These are phyloP conservation scores for Chaetomiaceae sp. DNA, from an alignment of 2,329 filamentous ascomycete genomes.

Conservation along the genomic window DNA sequence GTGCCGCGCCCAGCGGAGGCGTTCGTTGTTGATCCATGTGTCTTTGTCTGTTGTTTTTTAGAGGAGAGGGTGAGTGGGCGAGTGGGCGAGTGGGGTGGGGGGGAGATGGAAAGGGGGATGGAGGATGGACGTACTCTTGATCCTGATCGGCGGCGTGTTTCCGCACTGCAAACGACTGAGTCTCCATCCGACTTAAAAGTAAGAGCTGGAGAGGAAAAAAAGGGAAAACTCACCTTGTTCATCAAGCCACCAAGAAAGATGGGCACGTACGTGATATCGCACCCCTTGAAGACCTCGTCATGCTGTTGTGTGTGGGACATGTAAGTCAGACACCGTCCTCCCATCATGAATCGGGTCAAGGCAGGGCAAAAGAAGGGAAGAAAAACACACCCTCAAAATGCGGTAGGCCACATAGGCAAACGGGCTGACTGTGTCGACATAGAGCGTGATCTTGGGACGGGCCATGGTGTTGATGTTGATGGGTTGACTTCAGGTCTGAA, in stretches of 20 bases:
- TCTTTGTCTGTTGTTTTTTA: conserved; percentile 32
- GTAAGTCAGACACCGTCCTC: too few relatives aligned
- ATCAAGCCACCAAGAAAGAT: conserved; percentile 37
- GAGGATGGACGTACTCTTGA: conserved; percentile 32
- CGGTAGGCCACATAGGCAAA: conserved; percentile 38
- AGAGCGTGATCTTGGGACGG: conserved; percentile 34
- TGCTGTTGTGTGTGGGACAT: too few relatives aligned
- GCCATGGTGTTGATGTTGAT: conserved; percentile 14
- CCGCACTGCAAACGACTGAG: conserved; percentile 28
- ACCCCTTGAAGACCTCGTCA: conserved; percentile 29
- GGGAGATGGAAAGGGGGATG: not conserved
- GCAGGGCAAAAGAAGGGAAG: too few relatives aligned
- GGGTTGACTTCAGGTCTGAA: too few relatives aligned
- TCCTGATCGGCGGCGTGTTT: conserved; percentile 34
- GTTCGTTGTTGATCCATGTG: conserved; percentile 33
- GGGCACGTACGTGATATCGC: conserved; percentile 33
- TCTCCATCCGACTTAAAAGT: too few relatives aligned
- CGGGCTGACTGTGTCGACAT: conserved; percentile 37
- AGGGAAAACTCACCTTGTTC: conserved; percentile 30
- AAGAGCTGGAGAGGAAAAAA: too few relatives aligned
- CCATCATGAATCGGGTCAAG: too few relatives aligned
- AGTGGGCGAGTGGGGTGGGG: not conserved
- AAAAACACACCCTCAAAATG: conserved; percentile 33
- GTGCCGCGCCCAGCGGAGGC: conserved; percentile 32
- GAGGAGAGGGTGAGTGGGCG: too few relatives aligned